Conservation (phyloP, 148 eudicot species). For the Vaccinium vitisidaea region DNA sequence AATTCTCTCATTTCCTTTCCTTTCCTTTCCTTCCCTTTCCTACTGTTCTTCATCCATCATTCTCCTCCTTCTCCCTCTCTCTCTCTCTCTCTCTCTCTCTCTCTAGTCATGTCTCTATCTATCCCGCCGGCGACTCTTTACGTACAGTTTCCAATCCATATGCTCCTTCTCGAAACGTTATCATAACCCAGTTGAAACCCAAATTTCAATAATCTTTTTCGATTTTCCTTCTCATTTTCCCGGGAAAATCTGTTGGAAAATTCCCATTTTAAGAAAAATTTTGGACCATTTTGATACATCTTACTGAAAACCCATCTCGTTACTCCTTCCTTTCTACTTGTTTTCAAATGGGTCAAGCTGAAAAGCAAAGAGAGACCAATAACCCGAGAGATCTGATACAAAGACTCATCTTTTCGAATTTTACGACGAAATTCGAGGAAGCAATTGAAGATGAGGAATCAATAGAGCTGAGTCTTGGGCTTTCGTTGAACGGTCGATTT, state of each 20-base stretch:
- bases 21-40: too few species aligned
- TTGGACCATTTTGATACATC: neutral
- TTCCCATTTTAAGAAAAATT: neutral
- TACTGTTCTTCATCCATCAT: neutral
- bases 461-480: constrained; percentile 52
- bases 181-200: neutral
- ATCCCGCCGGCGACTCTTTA: constrained; percentile 13
- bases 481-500: constrained; percentile 55
- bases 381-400: constrained; percentile 17
- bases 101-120: neutral
- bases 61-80: neutral
- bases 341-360: constrained; percentile 9
- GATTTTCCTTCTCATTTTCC: constrained; percentile 7
- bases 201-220: neutral
- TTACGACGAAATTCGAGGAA: constrained; percentile 9
- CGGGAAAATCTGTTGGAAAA: neutral
- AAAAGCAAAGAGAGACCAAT: neutral
- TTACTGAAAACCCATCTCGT: neutral
- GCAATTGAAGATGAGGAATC: neutral
- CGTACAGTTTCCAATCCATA: neutral
- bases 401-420: constrained; percentile 5
- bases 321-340: neutral
- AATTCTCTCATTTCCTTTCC: too few species aligned
- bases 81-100: neutral
- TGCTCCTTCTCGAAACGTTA: neutral